Evolutionary conservation across 208 protist species (phyloP), one percentile per base, ranked within the genome.

Genomic region (Trypanosoma rangeli): DNA sequence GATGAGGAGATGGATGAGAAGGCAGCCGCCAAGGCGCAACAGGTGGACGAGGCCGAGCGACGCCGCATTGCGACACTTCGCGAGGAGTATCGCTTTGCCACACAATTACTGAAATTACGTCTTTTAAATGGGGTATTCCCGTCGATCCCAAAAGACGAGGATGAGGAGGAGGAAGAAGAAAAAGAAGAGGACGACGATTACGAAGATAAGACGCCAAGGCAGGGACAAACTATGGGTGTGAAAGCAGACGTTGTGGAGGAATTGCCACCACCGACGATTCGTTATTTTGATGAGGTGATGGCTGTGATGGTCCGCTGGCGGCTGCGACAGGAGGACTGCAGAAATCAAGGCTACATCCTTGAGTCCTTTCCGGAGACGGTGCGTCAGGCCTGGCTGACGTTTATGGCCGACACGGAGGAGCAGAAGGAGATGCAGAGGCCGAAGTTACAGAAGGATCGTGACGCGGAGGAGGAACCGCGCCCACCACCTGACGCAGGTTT

Each of bases 321-420:
- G 26, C 68, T 98, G 49, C 83, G 82, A 12, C 88, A 89, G 61
- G 42, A 73, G 18, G 86, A 91, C 49, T 97, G 93, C 68, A 78
- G 65, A 18, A 96, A 92, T 53, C 93, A 94, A 29, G 96, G 96
- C 46, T 98, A 93, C 76, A 86, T 98, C 9, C 71, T 98, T 18
- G 81, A 92, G 39, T 70, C 84, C 50, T 97, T 93, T 61, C 96
- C 96, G 0, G 56, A 79, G 52, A 96, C 90, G 0, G 76, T 95
- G 2, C 79, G 80, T 12, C 91, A 98, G 71, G 94, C 94, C 8
- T 66, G 84, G 22, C 60, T 97, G 13, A 73, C 96, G 44, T 97
- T 96, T 66, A 68, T 80, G 18, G 79, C 85, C 1, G 80, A 79
- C 31, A 72, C 60, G 0, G 64, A 65, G 16, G 70, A 78, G 39